A percentile compares a stretch with the other conserved stretches of the same genome.
Conservation (phyloP, 768 basidiomycete genomes). For the Mycena leptocephala region DNA sequence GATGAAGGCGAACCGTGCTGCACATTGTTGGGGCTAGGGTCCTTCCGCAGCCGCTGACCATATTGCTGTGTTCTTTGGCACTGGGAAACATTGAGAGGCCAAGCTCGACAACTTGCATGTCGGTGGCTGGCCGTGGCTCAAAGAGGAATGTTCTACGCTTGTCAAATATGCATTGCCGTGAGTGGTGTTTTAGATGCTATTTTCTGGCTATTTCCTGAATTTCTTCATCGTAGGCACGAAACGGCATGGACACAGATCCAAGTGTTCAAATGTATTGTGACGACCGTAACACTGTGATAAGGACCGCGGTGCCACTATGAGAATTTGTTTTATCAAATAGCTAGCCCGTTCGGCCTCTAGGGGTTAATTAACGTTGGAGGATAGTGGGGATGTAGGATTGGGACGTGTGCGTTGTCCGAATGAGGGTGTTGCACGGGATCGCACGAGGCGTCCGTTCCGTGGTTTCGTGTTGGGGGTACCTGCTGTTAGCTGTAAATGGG, state of each 20-base stretch:
- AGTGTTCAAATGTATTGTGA: not conserved
- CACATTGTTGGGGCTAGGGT: not conserved
- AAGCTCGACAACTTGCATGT: not conserved
- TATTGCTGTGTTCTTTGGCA: not conserved
- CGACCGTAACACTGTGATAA: no score
- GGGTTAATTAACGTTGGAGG: no score
- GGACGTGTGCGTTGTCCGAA: no score
- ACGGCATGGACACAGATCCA: not conserved
- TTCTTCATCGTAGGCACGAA: not conserved
- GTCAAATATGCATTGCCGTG: not conserved
- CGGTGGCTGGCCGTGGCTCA: no score
- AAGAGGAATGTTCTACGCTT: not conserved
- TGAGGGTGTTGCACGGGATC: no score
- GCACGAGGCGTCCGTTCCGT: no score
- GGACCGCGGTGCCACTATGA: no score
- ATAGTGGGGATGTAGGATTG: no score
- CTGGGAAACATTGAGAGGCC: not conserved
- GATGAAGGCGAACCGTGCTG: not conserved
- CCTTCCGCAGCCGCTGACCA: not conserved
- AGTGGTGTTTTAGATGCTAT: not conserved
- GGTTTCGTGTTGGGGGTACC: no score
- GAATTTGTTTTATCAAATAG: no score
- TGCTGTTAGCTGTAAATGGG: no score
- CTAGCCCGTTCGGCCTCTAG: no score
- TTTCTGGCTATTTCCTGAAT: not conserved